Base-by-base conservation (phyloP, 257 asterid species). In the Gynochthodes officinalis region DNA sequence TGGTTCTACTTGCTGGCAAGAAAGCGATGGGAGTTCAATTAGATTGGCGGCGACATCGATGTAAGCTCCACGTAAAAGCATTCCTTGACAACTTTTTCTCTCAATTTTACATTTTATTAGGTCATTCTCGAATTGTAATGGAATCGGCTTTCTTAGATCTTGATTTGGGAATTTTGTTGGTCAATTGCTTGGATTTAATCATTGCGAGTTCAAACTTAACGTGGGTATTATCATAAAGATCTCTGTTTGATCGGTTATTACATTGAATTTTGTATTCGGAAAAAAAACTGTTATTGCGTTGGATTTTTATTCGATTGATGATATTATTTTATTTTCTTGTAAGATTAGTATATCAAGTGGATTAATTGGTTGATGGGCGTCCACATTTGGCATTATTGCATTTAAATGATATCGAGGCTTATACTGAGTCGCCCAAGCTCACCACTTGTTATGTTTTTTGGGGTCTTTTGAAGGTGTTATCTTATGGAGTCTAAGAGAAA, bases 1-100 rank as follows among this genome's bases (percentile, higher is more conserved):
- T 32, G 98, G 99, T 63, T 85, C 0, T 89, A 84, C 75, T 90
- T 95, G 98, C 19, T 90, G 95, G 95, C 71, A 82, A 95, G 67
- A 84, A 67, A 75, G 97, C 99, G 68, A 77, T 82, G 78, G 78
- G 93, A 95, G 75, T 19, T 95, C 67, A 63, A 52, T 75, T 78
- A 93, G 28, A 97, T 91, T 66, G 96, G 95, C 66, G 83, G 86
- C 60, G 99, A 95, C 58, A 81, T 89, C 78, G 89, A 83, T 23
- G 99, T 95, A 83, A 76, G 88, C 59, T 6, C 18, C 18, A 10
- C 16, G 6, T 3, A 37, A 7, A 37, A 37, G 6, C 14, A 32
- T 64, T 43, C 18, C 32, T 35, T 55, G n/a, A n/a, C n/a, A n/a
- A n/a, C n/a, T n/a, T 35, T 40, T 30, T 39, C 27, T 40, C 7